Evolutionary conservation across 2,329 filamentous ascomycete species (phyloP).

Genomic region (Xylariaceae sp.): DNA sequence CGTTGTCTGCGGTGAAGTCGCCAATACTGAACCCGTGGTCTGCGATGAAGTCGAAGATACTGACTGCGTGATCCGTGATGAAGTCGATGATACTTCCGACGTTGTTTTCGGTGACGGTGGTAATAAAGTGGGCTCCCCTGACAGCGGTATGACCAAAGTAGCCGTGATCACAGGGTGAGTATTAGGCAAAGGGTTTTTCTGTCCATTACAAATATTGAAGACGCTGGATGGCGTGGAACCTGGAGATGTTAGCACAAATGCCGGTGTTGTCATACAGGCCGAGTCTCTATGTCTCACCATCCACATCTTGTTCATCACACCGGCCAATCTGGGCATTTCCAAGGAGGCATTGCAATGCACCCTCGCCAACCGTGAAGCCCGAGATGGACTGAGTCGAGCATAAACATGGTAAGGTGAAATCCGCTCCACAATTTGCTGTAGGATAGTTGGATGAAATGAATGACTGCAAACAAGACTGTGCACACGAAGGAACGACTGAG

Average conservation of each 20-base stretch:
- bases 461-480: constrained; percentile 51
- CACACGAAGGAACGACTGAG: constrained; percentile 29
- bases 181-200: constrained; percentile 48
- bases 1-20: neutral
- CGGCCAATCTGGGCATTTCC: constrained; percentile 46
- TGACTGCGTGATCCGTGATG: neutral
- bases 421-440: constrained; percentile 43
- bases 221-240: constrained; percentile 34
- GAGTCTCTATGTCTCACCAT: constrained; percentile 31
- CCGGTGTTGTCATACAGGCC: neutral
- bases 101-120: constrained; percentile 16
- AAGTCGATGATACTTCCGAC: constrained; percentile 1
- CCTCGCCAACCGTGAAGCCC: constrained; percentile 69
- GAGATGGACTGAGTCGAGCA: constrained; percentile 56
- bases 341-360: constrained; percentile 62
- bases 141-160: constrained; percentile 43
- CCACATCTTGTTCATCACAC: constrained; percentile 47
- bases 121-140: constrained; percentile 18
- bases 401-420: constrained; percentile 56
- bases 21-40: neutral
- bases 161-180: constrained; percentile 58
- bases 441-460: constrained; percentile 61
- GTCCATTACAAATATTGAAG: constrained; percentile 55
- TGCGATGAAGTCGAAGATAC: neutral
- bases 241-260: constrained; percentile 24